Evolutionary conservation across 306 rosid genomes (phyloP).

Genomic region (Arachis stenosperma): DNA sequence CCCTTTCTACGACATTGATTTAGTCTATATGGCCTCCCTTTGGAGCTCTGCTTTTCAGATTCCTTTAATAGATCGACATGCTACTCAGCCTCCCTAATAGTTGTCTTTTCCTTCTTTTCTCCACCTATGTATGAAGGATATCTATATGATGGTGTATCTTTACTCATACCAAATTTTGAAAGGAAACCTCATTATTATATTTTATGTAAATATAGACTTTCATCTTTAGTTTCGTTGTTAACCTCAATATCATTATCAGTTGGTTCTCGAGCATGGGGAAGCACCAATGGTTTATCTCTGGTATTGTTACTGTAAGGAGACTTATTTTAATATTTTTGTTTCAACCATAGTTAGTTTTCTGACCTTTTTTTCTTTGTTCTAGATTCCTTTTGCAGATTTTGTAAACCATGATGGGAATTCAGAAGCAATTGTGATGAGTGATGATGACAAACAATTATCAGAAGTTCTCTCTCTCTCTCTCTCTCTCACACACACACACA

Average conservation of each 20-base stretch:
- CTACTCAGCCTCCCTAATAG: conserved; percentile 29
- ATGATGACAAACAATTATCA: conserved; percentile 64
- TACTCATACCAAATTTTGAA: conserved; percentile 1
- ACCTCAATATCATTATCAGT: conserved; percentile 54
- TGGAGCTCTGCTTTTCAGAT: conserved; percentile 17
- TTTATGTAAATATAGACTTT: conserved; percentile 9
- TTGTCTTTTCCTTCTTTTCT: conserved; percentile 7
- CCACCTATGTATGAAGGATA: conserved; percentile 23
- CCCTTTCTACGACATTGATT: background rate
- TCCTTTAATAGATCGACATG: conserved; percentile 7
- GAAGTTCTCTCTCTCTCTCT: conserved; percentile 55
- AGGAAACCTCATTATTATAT: conserved; percentile 16
- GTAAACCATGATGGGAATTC: conserved; percentile 72
- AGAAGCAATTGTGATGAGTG: conserved; percentile 71
- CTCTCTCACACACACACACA: background rate
- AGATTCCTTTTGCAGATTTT: conserved; percentile 96
- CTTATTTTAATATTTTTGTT: conserved; percentile 25
- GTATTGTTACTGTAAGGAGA: conserved; percentile 50
- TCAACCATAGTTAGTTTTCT: conserved; percentile 18
- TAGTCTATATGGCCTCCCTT: conserved; percentile 1
- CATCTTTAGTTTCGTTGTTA: conserved; percentile 32
- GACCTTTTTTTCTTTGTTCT: conserved; percentile 33
- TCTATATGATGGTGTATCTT: conserved; percentile 8
- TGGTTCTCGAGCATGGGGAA: conserved; percentile 92
- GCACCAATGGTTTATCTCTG: conserved; percentile 76